Percentiles rank a stretch among this genome's conserved stretches.
These are phyloP conservation scores for Rhipidocladum racemiflorum DNA, from an alignment of 176 grass and related monocot species.

Conservation along the genomic window DNA sequence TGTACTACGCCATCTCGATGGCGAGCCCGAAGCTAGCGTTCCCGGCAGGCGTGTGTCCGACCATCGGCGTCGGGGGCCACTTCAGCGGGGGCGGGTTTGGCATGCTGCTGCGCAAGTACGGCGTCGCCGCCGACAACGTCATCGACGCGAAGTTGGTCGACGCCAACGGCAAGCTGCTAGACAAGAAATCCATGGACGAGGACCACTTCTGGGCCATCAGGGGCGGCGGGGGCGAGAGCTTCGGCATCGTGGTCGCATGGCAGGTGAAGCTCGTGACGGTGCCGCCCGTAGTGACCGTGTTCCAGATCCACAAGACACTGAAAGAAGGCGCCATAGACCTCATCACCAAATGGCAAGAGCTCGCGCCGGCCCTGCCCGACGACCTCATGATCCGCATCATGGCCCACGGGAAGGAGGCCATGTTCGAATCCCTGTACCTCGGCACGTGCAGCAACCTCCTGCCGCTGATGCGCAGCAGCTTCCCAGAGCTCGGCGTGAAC, in stretches of 20 bases:
- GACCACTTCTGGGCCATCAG: slow-evolving; percentile 46
- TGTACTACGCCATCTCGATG: slow-evolving; percentile 41
- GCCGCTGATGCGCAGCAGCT: not conserved
- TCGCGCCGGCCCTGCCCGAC: slow-evolving; percentile 28
- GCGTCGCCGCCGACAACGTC: slow-evolving; percentile 49
- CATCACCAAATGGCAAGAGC: slow-evolving; percentile 44
- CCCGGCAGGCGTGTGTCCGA: slow-evolving; percentile 43
- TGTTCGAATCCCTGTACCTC: slow-evolving; percentile 33
- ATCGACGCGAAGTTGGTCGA: slow-evolving; percentile 47
- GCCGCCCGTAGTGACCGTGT: slow-evolving; percentile 23
- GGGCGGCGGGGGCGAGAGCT: slow-evolving; percentile 47
- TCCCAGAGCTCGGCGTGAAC: slow-evolving; percentile 29
- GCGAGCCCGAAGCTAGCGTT: slow-evolving; percentile 21
- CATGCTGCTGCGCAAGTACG: slow-evolving; percentile 45
- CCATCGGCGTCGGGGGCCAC: slow-evolving; percentile 49
- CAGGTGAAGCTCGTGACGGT: slow-evolving; percentile 30
- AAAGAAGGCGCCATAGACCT: slow-evolving; percentile 34
- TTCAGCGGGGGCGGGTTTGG: slow-evolving; percentile 53
- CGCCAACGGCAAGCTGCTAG: slow-evolving; percentile 25
- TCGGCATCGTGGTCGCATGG: slow-evolving; percentile 43
- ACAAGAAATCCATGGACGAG: slow-evolving; percentile 35
- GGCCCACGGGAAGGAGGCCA: not conserved
- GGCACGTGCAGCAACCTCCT: slow-evolving; percentile 10
- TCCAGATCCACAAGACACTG: slow-evolving; percentile 13
- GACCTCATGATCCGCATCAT: slow-evolving; percentile 34